Percentiles rank a stretch among this genome's conserved stretches.
Evolutionary conservation across 257 asterid species (phyloP).

Genomic region (Nicotiana paniculata): DNA sequence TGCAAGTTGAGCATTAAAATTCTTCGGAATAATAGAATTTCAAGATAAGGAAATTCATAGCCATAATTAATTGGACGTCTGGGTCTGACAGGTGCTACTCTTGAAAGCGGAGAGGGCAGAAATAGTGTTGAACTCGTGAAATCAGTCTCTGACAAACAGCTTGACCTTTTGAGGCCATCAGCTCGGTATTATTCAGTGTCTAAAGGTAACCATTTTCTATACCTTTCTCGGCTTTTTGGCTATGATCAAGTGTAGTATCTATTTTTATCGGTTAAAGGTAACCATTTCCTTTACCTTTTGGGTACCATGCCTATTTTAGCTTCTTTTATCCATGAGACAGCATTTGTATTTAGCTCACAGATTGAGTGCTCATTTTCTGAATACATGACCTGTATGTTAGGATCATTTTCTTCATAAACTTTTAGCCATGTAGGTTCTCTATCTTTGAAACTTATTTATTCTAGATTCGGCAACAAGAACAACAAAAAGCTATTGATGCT

Average conservation of each 20-base stretch:
- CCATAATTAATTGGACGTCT: constrained; percentile 31
- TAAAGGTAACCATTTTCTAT: constrained; percentile 53
- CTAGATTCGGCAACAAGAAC: not conserved
- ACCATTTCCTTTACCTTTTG: constrained; percentile 14
- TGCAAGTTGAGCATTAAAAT: not conserved
- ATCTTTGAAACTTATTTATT: not conserved
- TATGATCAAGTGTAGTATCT: too few species aligned
- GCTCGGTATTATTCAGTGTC: constrained; percentile 74
- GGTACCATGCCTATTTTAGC: not conserved
- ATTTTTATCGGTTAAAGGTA: constrained; percentile 44
- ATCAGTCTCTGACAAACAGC: constrained; percentile 84
- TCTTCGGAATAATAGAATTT: not conserved
- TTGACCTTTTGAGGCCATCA: constrained; percentile 94
- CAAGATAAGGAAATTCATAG: constrained; percentile 13
- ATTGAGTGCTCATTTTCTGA: not conserved
- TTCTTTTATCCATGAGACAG: not conserved
- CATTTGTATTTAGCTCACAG: not conserved
- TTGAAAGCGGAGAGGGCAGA: constrained; percentile 69
- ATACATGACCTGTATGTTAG: not conserved
- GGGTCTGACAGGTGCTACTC: constrained; percentile 66
- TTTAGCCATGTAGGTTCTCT: not conserved
- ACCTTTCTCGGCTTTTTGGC: too few species aligned
- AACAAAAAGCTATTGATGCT: not conserved
- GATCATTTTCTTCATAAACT: not conserved
- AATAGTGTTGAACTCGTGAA: constrained; percentile 71